Evolutionary conservation across 495 filamentous ascomycete genomes (phyloP), one percentile per base, ranked within the genome.

Genomic region (Polyplosphaeria fusca): DNA sequence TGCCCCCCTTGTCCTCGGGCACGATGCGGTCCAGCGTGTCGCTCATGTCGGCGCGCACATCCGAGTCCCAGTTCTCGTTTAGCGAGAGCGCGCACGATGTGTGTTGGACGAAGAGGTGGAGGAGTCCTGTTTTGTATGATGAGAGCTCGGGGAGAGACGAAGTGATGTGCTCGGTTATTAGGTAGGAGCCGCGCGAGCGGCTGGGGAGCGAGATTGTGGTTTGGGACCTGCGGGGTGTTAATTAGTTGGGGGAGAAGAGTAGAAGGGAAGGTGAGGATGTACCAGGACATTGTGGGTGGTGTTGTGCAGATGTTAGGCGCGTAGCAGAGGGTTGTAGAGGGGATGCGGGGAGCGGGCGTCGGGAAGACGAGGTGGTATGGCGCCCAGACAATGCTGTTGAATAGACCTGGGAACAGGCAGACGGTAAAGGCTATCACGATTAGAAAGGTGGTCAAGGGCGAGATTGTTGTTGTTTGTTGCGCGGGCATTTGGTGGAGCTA

Each of bases 31-130:
- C 94, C 55, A 98, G 74, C 51, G 91, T 86, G 76, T 97, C 92
- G 61, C 81, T 87, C 94, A 98, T 96, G 66, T 95, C 91, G 1
- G 76, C 79, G 26, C 89, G 73, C 12, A 91, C 86, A 70, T 88
- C 87, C 16, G 76, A 73, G 63, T 94, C 90, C 84, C 79, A 98
- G 73, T 97, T 97, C 81, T 98, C 93, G 71, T 98, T 96, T 59
- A 96, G 71, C 50, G 80, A 86, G 47, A 96, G 76, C 37, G 86
- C 91, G 73, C 87, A 91, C 68, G 82, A 86, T 22, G 91, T 96
- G 74, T 96, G 91, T 73, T 96, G 89, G 40, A 95, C 75, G 72
- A 96, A 96, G 41, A 96, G 77, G 65, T 95, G 83, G 55, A 97
- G 75, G 54, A 97, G 74, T 27, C 93, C 93, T 58, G 91, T 77